Percentiles rank a stretch among this genome's conserved stretches.
These are phyloP conservation scores for Termitomyces sp. DNA, from an alignment of 768 basidiomycete genomes.

Conservation along the genomic window DNA sequence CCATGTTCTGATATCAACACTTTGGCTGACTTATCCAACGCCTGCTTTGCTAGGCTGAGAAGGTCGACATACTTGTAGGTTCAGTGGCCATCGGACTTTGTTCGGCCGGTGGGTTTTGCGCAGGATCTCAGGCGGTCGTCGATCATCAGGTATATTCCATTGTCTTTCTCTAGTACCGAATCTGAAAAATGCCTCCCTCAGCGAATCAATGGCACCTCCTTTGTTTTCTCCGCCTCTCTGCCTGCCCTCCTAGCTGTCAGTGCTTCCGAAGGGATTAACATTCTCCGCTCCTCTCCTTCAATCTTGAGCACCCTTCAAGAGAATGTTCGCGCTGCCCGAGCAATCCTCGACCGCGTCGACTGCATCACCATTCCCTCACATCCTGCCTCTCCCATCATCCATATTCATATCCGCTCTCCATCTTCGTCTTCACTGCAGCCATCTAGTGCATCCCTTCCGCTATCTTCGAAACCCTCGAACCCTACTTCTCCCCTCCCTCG, in stretches of 20 bases:
- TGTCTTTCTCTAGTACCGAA: not conserved
- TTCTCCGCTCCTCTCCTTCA: constrained; percentile 72
- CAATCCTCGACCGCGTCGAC: constrained; percentile 77
- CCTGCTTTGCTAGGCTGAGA: constrained; percentile 56
- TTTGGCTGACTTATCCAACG: not conserved
- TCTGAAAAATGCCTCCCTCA: constrained; percentile 27
- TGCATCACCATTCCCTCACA: constrained; percentile 84
- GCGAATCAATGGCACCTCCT: constrained; percentile 94
- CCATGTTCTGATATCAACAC: not conserved
- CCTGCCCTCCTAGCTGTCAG: constrained; percentile 87
- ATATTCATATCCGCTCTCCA: constrained; percentile 60
- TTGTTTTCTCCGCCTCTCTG: constrained; percentile 95
- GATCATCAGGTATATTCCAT: constrained; percentile 71
- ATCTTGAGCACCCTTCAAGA: constrained; percentile 77
- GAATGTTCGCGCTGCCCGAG: constrained; percentile 76
- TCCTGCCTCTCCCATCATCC: constrained; percentile 83
- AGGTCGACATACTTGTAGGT: constrained; percentile 94
- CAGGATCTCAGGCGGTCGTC: constrained; percentile 78
- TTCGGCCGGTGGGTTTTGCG: constrained; percentile 92
- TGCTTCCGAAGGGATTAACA: constrained; percentile 82
- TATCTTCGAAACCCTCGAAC: constrained; percentile 43
- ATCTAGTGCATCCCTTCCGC: constrained; percentile 21
- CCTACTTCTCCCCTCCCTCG: constrained; percentile 45
- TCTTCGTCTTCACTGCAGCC: constrained; percentile 26
- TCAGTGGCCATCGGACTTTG: constrained; percentile 83